Percentiles rank a stretch among this genome's conserved stretches.
Conservation (phyloP, 306 rosid species). For the Fragaria nilgerrensis region DNA sequence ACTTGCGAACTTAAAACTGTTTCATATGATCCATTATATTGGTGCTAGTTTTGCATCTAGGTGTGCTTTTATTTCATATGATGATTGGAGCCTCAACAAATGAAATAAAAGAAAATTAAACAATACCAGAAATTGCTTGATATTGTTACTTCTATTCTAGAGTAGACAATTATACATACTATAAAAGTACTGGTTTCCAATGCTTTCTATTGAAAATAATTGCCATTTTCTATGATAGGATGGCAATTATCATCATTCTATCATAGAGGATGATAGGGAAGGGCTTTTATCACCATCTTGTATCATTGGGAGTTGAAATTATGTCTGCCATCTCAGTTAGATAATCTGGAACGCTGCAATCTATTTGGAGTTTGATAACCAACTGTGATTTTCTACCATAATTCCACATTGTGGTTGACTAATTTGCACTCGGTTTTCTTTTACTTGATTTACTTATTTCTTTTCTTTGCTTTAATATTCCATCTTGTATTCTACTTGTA, state of each 20-base stretch:
- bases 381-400: background rate
- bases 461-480: slow-evolving; percentile 13
- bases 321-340: background rate
- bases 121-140: background rate
- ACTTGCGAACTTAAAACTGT: background rate
- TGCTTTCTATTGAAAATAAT: background rate
- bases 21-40: background rate
- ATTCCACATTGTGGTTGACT: background rate
- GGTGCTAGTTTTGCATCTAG: slow-evolving; percentile 1
- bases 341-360: slow-evolving; percentile 4
- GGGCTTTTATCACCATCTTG: background rate
- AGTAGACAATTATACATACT: background rate
- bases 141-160: background rate
- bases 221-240: background rate
- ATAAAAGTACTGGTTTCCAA: background rate
- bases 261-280: background rate
- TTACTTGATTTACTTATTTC: background rate
- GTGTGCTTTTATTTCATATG: background rate
- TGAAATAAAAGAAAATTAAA: background rate
- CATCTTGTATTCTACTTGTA: slow-evolving; percentile 24
- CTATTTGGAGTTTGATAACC: background rate
- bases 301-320: background rate
- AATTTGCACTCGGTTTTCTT: background rate
- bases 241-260: background rate
- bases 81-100: background rate